These are phyloP conservation scores for Tulasnella sp. DNA, from an alignment of 768 basidiomycete genomes.

Conservation along the genomic window DNA sequence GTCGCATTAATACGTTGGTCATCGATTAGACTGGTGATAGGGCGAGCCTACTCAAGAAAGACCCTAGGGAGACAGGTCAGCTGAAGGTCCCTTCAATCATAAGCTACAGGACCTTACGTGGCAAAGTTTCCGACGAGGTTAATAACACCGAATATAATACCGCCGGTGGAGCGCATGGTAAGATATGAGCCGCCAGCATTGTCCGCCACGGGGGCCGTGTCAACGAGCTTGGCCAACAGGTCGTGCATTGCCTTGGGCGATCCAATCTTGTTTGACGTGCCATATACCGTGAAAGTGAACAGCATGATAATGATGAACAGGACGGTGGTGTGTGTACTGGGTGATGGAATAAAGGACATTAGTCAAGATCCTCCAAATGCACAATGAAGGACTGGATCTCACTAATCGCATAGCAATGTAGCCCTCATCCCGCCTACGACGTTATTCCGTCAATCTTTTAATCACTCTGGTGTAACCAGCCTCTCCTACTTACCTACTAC, in stretches of 20 bases:
- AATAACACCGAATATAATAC: conserved; percentile 75
- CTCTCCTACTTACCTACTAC: no score
- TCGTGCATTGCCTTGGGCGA: conserved; percentile 67
- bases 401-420: conserved; percentile 80
- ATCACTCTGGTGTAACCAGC: no score
- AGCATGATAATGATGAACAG: conserved; percentile 77
- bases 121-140: conserved; percentile 25
- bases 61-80: neutral
- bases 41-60: conserved; percentile 4
- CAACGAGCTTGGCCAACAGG: conserved; percentile 39
- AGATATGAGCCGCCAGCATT: conserved; percentile 82
- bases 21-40: neutral
- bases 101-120: neutral
- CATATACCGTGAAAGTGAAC: conserved; percentile 71
- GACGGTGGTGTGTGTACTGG: conserved; percentile 74
- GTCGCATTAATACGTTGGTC: neutral
- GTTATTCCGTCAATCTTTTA: no score
- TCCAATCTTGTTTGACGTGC: conserved; percentile 68
- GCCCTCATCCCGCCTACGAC: conserved; percentile 80
- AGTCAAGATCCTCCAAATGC: neutral
- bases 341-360: neutral
- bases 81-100: neutral
- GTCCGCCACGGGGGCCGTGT: conserved; percentile 49
- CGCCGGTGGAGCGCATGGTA: conserved; percentile 61
- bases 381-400: conserved; percentile 28